Percentiles rank a stretch among this genome's conserved stretches.
Conservation (phyloP, 2,329 filamentous ascomycete genomes). For the Coniochaeta ligniaria region DNA sequence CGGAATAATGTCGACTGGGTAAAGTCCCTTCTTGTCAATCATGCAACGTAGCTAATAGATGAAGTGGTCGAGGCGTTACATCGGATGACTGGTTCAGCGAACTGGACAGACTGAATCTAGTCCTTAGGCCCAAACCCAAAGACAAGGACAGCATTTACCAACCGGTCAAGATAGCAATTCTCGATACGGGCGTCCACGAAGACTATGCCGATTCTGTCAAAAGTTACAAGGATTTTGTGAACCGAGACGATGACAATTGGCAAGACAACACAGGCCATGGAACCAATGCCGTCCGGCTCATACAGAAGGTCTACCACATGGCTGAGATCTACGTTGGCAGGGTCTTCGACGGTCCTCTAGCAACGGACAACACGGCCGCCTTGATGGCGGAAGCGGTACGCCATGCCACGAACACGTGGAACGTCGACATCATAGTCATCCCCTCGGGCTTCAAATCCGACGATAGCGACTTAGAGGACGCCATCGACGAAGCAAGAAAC, state of each 20-base stretch:
- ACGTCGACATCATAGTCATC: conserved; percentile 6
- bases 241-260: not conserved
- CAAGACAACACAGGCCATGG: conserved; percentile 4
- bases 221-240: conserved; percentile 2
- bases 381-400: conserved; percentile 3
- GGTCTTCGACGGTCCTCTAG: not conserved
- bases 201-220: not conserved
- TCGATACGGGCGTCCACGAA: no score
- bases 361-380: not conserved
- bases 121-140: no score
- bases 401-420: conserved; percentile 2
- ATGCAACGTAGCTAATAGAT: not conserved
- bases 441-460: not conserved
- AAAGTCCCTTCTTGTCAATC: conserved; percentile 3
- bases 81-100: no score
- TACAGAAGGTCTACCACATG: conserved; percentile 4
- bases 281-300: conserved; percentile 1
- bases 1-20: not conserved
- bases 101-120: no score
- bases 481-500: no score
- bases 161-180: no score
- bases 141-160: no score
- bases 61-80: no score
- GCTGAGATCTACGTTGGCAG: conserved; percentile 4
- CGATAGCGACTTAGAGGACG: no score